Percentiles rank a stretch among this genome's conserved stretches.
Conservation (phyloP, 257 asterid genomes). For the Parsonsia alboflavescens region DNA sequence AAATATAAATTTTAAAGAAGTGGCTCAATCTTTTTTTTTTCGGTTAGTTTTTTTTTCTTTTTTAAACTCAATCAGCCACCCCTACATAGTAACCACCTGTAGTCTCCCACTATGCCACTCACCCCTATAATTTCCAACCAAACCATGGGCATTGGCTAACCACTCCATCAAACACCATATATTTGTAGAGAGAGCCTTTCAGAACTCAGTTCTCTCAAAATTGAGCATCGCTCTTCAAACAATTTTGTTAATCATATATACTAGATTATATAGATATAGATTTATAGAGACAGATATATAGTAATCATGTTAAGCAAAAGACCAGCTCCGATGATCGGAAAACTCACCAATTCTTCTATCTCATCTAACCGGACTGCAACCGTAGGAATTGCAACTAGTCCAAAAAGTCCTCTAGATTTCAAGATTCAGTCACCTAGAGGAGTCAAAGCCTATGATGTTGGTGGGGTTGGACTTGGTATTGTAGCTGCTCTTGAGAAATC, state of each 20-base stretch:
- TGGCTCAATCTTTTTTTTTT: no score
- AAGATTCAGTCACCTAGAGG: slow-evolving; percentile 54
- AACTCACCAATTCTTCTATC: slow-evolving; percentile 37
- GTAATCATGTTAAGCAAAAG: slow-evolving; percentile 53
- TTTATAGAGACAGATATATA: not conserved
- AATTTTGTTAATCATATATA: not conserved
- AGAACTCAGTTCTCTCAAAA: slow-evolving; percentile 3
- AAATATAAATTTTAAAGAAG: slow-evolving; percentile 28
- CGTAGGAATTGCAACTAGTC: slow-evolving; percentile 25
- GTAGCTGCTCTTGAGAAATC: slow-evolving; percentile 80
- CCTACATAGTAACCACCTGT: not conserved
- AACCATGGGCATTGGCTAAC: slow-evolving; percentile 55
- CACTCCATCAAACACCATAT: slow-evolving; percentile 38
- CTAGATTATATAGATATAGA: not conserved
- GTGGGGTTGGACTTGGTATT: slow-evolving; percentile 78
- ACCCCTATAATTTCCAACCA: slow-evolving; percentile 31
- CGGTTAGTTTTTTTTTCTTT: slow-evolving; percentile 19
- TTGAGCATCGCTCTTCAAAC: not conserved
- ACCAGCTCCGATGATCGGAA: slow-evolving; percentile 52
- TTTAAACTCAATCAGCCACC: slow-evolving; percentile 10
- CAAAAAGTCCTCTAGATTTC: slow-evolving; percentile 42
- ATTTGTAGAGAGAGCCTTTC: not conserved
- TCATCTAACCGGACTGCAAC: slow-evolving; percentile 27
- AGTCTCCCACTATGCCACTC: not conserved
- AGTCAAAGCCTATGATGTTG: slow-evolving; percentile 44